Conservation (phyloP, 306 rosid genomes). For the Fragaria ananassa region DNA sequence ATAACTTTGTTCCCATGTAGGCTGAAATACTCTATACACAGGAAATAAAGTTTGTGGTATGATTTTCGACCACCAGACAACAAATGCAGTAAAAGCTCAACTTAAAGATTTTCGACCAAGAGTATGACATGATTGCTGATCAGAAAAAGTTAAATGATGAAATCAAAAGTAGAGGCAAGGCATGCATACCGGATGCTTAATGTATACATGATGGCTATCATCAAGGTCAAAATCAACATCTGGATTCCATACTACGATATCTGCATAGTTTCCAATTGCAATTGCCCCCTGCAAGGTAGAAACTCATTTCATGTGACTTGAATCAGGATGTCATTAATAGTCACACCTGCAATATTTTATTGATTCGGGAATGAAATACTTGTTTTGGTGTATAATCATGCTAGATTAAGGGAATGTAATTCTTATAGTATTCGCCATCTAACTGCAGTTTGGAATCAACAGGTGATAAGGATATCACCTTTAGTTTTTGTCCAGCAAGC, state of each 20-base stretch:
- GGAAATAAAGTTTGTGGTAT: too few species aligned
- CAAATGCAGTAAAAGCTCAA: not conserved
- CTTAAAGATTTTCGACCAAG: not conserved
- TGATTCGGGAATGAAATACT: not conserved
- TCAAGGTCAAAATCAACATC: constrained; percentile 64
- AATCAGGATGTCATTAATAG: not conserved
- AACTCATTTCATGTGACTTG: not conserved
- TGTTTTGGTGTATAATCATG: not conserved
- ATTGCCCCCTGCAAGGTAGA: constrained; percentile 59
- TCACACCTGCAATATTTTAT: not conserved
- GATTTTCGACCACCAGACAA: not conserved
- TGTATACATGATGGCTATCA: constrained; percentile 47
- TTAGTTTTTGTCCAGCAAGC: constrained; percentile 68
- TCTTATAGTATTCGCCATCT: not conserved
- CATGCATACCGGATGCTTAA: constrained; percentile 66
- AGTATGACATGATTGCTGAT: not conserved
- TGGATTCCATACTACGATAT: constrained; percentile 91
- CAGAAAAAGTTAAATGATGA: not conserved
- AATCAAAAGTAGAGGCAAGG: constrained; percentile 14
- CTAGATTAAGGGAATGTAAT: not conserved
- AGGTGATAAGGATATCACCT: constrained; percentile 38
- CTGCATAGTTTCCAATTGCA: constrained; percentile 75
- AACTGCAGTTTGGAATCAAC: not conserved
- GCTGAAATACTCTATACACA: constrained; percentile 62
- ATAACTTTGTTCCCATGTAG: constrained; percentile 69